These are phyloP conservation scores for Ophiocordyceps polyrhachis-furcata DNA, from an alignment of 2,329 filamentous ascomycete species.

Conservation along the genomic window DNA sequence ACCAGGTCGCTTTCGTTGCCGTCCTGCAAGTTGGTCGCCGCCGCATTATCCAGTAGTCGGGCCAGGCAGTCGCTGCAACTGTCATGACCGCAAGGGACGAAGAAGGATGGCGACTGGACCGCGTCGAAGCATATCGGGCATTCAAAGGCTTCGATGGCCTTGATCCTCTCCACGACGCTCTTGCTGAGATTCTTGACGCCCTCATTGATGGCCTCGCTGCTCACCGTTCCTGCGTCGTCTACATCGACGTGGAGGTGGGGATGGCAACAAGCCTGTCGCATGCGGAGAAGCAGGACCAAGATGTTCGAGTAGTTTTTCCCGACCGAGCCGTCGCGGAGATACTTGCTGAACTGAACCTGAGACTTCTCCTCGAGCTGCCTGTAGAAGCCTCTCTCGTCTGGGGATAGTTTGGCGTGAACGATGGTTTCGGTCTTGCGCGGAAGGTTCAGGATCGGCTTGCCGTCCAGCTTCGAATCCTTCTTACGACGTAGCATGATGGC, in stretches of 20 bases:
- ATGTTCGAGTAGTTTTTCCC: conserved; percentile 57
- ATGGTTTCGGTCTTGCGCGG: conserved; percentile 61
- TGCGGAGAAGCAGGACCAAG: conserved; percentile 60
- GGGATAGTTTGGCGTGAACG: conserved; percentile 51
- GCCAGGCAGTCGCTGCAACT: conserved; percentile 62
- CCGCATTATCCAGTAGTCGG: conserved; percentile 42
- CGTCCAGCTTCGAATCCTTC: conserved; percentile 63
- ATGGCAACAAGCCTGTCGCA: conserved; percentile 50
- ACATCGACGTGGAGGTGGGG: conserved; percentile 14
- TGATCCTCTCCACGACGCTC: conserved; percentile 50
- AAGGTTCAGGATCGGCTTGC: conserved; percentile 60
- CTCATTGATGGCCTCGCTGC: conserved; percentile 30
- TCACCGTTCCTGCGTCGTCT: conserved; percentile 14
- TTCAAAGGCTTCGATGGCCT: conserved; percentile 40
- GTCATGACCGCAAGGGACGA: conserved; percentile 69
- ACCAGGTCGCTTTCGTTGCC: conserved; percentile 38
- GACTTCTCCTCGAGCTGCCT: conserved; percentile 51
- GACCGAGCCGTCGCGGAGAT: conserved; percentile 49
- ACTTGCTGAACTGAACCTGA: conserved; percentile 57
- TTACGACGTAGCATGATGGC: conserved; percentile 68
- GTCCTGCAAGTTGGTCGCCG: conserved; percentile 32
- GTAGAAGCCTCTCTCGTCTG: conserved; percentile 63
- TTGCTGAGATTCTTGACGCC: conserved; percentile 41
- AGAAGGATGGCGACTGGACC: conserved; percentile 55
- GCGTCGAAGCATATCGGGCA: conserved; percentile 72